Evolutionary conservation across 148 eudicot species (phyloP).

Genomic region (Cornus suecica): DNA sequence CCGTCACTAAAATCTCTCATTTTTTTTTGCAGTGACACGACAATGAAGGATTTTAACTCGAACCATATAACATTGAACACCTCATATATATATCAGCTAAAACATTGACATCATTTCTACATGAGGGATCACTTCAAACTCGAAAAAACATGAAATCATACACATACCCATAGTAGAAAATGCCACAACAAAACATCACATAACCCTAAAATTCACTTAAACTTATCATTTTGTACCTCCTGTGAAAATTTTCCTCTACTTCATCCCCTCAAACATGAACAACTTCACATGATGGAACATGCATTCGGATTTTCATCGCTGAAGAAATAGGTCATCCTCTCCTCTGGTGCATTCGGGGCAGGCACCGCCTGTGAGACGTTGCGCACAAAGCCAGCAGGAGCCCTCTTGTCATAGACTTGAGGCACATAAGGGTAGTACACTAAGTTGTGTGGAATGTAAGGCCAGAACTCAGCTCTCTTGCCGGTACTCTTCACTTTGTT

Average conservation of each 20-base stretch:
- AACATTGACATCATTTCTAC: no score
- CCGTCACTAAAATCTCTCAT: no score
- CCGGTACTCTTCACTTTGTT: slow-evolving; percentile 74
- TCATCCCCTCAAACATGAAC: background rate
- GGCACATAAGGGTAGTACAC: slow-evolving; percentile 56
- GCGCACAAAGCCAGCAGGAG: slow-evolving; percentile 71
- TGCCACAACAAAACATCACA: background rate
- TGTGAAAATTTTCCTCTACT: background rate
- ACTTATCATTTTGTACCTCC: background rate
- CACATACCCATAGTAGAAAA: no score
- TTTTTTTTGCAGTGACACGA: no score
- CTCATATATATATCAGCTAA: no score
- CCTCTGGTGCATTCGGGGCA: slow-evolving; percentile 46
- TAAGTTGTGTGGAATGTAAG: slow-evolving; percentile 68
- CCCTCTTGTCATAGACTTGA: slow-evolving; percentile 80
- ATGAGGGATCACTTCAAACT: no score
- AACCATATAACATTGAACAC: no score
- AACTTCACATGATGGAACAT: slow-evolving; percentile 68
- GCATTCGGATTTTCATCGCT: slow-evolving; percentile 86
- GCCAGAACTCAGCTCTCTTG: slow-evolving; percentile 92
- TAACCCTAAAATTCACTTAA: background rate
- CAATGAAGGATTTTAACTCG: no score
- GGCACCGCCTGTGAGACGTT: slow-evolving; percentile 57
- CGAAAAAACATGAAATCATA: background rate
- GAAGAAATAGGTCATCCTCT: slow-evolving; percentile 48